A percentile compares a stretch with the other conserved stretches of the same genome.
Conservation (phyloP, 768 basidiomycete genomes). For the Trametes maxima region DNA sequence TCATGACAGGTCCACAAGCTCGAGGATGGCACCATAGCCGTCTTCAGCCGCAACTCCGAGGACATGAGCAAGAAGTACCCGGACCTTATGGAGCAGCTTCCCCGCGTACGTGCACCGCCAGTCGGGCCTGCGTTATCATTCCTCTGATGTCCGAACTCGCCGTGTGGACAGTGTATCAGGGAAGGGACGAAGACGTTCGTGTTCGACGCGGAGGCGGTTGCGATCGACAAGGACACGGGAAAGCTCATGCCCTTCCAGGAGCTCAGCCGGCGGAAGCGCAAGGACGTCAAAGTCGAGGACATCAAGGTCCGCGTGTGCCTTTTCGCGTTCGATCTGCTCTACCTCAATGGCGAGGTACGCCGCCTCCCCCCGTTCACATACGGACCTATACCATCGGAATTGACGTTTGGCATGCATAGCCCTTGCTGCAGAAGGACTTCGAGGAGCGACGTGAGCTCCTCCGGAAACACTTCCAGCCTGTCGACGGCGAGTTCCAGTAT, state of each 20-base stretch:
- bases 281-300: conserved; percentile 97
- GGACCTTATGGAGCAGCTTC: conserved; percentile 93
- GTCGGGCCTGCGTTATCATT: too few species aligned
- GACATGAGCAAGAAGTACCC: conserved; percentile 99
- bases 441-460: conserved; percentile 77
- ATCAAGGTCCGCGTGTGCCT: conserved; percentile 96
- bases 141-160: neutral
- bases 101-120: conserved; percentile 54
- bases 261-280: conserved; percentile 89
- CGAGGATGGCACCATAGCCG: conserved; percentile 78
- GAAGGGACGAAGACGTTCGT: conserved; percentile 87
- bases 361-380: neutral
- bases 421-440: conserved; percentile 77
- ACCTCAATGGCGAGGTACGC: conserved; percentile 91
- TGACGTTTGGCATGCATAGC: conserved; percentile 46
- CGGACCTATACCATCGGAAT: neutral
- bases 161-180: conserved; percentile 73
- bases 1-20: conserved; percentile 72
- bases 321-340: conserved; percentile 96
- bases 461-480: conserved; percentile 74
- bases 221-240: conserved; percentile 81
- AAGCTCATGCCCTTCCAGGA: conserved; percentile 99
- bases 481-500: conserved; percentile 90
- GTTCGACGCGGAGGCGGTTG: conserved; percentile 95
- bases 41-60: conserved; percentile 97